These are phyloP conservation scores for Paecilomyces sp. DNA, from an alignment of 2,329 filamentous ascomycete species.

Conservation along the genomic window DNA sequence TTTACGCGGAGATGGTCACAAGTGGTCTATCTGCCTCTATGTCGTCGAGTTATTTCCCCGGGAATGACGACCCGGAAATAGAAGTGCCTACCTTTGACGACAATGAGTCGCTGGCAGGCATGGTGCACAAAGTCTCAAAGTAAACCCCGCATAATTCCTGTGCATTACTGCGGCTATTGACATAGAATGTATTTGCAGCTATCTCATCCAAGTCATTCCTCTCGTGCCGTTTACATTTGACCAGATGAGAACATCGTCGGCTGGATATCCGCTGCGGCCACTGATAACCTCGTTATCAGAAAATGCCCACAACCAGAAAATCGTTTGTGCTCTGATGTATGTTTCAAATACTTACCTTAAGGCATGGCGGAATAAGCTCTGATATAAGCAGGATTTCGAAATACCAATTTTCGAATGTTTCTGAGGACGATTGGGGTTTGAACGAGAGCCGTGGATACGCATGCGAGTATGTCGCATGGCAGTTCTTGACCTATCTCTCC, in stretches of 20 bases:
- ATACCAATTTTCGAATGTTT: conserved; percentile 47
- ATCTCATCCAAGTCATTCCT: conserved; percentile 29
- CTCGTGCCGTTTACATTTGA: conserved; percentile 39
- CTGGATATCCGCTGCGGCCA: conserved; percentile 30
- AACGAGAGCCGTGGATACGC: conserved; percentile 51
- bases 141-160: conserved; percentile 9
- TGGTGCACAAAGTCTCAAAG: conserved; percentile 35
- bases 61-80: conserved; percentile 16
- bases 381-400: conserved; percentile 44
- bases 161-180: background rate
- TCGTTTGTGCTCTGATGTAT: conserved; percentile 47
- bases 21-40: conserved; percentile 7
- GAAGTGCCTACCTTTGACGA: conserved; percentile 35
- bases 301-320: conserved; percentile 36
- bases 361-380: background rate
- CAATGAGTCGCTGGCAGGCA: conserved; percentile 30
- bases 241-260: conserved; percentile 32
- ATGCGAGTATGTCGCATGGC: conserved; percentile 57
- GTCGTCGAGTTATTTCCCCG: conserved; percentile 9
- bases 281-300: conserved; percentile 32
- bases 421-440: conserved; percentile 48
- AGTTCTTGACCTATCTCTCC: conserved; percentile 50
- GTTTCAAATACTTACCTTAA: conserved; percentile 10
- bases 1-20: background rate
- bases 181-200: conserved; percentile 17